Conservation (phyloP, 495 filamentous ascomycete species). For the Penicillium lagena region DNA sequence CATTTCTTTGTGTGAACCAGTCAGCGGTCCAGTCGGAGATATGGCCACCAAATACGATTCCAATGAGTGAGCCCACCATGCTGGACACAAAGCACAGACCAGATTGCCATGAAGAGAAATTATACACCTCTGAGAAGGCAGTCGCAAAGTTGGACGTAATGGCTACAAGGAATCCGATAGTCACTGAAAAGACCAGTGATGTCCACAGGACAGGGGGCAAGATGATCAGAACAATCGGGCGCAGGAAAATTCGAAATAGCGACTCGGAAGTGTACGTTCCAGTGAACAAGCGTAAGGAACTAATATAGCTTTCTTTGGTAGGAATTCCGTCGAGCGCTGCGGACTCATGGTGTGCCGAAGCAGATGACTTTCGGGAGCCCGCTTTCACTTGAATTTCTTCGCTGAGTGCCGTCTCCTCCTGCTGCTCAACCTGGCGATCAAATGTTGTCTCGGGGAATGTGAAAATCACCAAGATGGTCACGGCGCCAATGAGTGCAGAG, state of each 20-base stretch:
- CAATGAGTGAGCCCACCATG: slow-evolving; percentile 42
- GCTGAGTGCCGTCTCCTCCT: no score
- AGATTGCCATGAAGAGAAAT: slow-evolving; percentile 40
- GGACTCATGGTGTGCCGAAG: no score
- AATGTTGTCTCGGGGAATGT: slow-evolving; percentile 50
- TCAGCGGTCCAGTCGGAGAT: slow-evolving; percentile 46
- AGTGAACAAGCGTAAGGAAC: slow-evolving; percentile 29
- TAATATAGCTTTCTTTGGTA: slow-evolving; percentile 21
- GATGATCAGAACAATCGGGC: slow-evolving; percentile 38
- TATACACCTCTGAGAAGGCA: slow-evolving; percentile 38
- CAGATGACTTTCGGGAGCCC: no score
- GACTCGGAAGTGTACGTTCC: slow-evolving; percentile 35
- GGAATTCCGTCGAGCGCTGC: not conserved
- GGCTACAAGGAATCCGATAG: slow-evolving; percentile 48
- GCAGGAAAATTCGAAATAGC: slow-evolving; percentile 38
- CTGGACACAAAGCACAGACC: slow-evolving; percentile 44
- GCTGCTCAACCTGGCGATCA: not conserved
- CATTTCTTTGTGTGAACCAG: slow-evolving; percentile 42
- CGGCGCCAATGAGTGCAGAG: slow-evolving; percentile 33
- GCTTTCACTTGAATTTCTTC: no score
- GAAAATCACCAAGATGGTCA: slow-evolving; percentile 39
- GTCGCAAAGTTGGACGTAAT: slow-evolving; percentile 44
- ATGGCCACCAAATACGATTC: slow-evolving; percentile 42
- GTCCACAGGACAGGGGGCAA: slow-evolving; percentile 47
- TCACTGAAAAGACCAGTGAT: slow-evolving; percentile 40